Conservation (phyloP, 306 rosid species). For the Acacia confusa region DNA sequence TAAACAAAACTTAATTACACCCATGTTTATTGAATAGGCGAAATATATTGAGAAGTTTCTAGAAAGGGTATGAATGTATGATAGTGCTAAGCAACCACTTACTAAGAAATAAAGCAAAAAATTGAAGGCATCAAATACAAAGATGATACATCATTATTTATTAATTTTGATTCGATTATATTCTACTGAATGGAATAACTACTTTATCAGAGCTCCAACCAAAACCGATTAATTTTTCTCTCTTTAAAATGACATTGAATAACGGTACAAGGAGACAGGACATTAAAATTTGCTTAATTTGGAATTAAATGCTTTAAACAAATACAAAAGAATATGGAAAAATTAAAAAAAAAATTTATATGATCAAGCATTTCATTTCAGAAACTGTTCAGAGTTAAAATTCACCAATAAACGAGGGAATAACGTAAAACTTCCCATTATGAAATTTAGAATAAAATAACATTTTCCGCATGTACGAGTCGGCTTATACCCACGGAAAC, state of each 20-base stretch:
- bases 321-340: neutral
- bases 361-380: slow-evolving; percentile 19
- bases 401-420: slow-evolving; percentile 17
- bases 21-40: too few species aligned
- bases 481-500: neutral
- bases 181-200: slow-evolving; percentile 29
- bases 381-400: neutral
- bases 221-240: too few species aligned
- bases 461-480: slow-evolving; percentile 3
- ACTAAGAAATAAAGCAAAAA: too few species aligned
- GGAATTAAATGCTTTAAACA: slow-evolving; percentile 7
- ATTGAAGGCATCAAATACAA: too few species aligned
- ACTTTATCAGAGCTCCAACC: slow-evolving; percentile 25
- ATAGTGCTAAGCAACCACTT: too few species aligned
- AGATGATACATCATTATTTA: too few species aligned
- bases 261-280: neutral
- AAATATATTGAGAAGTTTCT: too few species aligned
- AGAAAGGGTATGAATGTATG: too few species aligned
- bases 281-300: neutral
- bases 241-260: too few species aligned
- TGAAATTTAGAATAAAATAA: slow-evolving; percentile 4
- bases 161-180: slow-evolving; percentile 6
- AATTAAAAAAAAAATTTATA: neutral
- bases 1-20: too few species aligned
- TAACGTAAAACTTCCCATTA: neutral